phyloP scores from a whole-genome alignment of 164 flowering plant species.

The Aristolochia contorta region DNA sequence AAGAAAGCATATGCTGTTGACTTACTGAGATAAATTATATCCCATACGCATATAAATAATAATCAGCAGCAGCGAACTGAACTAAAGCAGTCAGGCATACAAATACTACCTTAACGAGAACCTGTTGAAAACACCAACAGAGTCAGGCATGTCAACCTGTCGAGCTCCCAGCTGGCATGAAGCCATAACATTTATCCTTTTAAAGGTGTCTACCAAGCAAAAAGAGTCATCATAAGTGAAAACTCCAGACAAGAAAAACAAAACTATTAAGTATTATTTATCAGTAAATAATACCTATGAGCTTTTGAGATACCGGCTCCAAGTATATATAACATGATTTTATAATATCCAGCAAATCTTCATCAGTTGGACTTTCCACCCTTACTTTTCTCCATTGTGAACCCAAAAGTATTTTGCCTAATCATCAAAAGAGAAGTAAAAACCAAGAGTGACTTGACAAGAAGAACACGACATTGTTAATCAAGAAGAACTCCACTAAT shows the following conservation, averaged over 20 bases:
- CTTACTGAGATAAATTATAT: neutral
- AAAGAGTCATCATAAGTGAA: neutral
- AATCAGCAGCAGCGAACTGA: neutral
- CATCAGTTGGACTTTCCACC: constrained; percentile 39
- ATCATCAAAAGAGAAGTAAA: neutral
- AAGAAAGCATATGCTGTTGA: neutral
- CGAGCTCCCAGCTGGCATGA: constrained; percentile 22
- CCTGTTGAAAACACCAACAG: constrained; percentile 23
- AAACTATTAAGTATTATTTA: too few species aligned
- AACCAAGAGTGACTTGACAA: neutral
- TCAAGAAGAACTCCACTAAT: neutral
- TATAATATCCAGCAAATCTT: constrained; percentile 54
- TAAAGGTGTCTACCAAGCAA: constrained; percentile 52
- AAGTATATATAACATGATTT: constrained; percentile 51
- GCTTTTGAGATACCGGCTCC: constrained; percentile 37
- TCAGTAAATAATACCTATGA: constrained; percentile 62
- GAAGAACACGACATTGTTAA: neutral
- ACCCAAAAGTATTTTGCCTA: constrained; percentile 44
- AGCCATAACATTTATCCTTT: constrained; percentile 24
- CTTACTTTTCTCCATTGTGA: constrained; percentile 69
- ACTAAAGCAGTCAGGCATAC: neutral
- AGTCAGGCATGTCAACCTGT: constrained; percentile 17
- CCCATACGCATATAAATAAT: neutral
- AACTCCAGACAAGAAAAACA: neutral
- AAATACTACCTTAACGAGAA: constrained; percentile 75